Base-by-base conservation (phyloP, 1,284 basidiomycete genomes). In the Cutaneotrichosporon curvatum region DNA sequence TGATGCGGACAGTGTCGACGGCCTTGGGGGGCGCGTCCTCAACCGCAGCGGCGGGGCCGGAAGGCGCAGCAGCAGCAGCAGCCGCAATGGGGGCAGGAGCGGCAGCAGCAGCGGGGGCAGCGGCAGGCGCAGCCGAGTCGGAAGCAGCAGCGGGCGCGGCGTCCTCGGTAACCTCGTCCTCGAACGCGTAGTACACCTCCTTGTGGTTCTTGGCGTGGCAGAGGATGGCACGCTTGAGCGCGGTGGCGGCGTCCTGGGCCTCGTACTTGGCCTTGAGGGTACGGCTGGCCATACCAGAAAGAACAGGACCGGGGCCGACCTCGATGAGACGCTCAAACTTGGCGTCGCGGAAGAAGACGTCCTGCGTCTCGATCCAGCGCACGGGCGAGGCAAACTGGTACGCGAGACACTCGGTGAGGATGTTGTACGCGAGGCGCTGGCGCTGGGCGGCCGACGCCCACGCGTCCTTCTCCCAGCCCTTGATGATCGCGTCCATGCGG, bases 341-440 rank as follows among this genome's bases (percentile, higher is more conserved):
- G 77, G 83, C 95, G n/a, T 82, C 74, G 6, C 76, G 81, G 76
- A 98, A 98, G 51, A 98, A 79, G 38, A 88, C 80, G 63, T 98
- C 94, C 68, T 97, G 94, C 0, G 94, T 98, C 75, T 97, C 87
- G 64, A 98, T 98, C 94, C 94, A 97, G 47, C 91, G 84, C 21
- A 98, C 92, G 11, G 91, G 90, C 3, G 90, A 92, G 0, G 87
- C 87, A 57, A 71, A 72, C 69, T 98, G 94, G 69, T 97, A 97
- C 14, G 94, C 90, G 37, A 98, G 79, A 46, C 97, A 81, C 71
- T 97, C 94, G 58, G 96, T 90, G 51, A 98, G 82, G 60, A 96
- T 91, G 60, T 84, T 85, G 69, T 96, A 96, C 0, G 92, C 90
- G 37, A 98, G 80, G 62, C 85, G 85, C 74, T 96, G 90, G 43